Conservation (phyloP, 2,329 filamentous ascomycete species). For the Pyrenophora seminiperda region DNA sequence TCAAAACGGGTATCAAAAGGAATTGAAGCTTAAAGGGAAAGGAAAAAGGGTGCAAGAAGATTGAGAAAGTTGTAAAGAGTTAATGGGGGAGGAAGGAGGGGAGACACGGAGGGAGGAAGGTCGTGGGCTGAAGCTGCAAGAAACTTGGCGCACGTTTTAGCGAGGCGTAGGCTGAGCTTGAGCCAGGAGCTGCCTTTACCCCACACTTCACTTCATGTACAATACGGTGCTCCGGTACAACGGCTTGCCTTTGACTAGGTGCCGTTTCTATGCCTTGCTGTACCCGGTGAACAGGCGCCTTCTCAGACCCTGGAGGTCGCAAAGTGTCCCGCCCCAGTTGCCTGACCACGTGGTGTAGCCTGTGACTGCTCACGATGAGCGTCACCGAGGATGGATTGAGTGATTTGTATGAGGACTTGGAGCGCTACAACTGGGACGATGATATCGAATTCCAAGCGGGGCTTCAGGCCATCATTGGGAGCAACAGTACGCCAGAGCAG, state of each 20-base stretch:
- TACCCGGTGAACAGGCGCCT: not conserved
- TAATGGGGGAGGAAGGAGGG: slow-evolving; percentile 16
- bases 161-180: slow-evolving; percentile 23
- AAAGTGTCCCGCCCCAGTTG: not conserved
- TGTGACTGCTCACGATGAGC: slow-evolving; percentile 29
- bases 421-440: slow-evolving; percentile 69
- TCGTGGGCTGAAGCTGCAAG: slow-evolving; percentile 24
- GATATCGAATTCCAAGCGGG: slow-evolving; percentile 73
- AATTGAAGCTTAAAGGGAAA: slow-evolving; percentile 27
- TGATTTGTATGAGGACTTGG: slow-evolving; percentile 63
- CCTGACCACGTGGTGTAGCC: not conserved
- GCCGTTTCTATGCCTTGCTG: slow-evolving; percentile 1
- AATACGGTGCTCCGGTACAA: not conserved
- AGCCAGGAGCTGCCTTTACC: slow-evolving; percentile 25
- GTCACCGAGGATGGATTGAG: slow-evolving; percentile 30
- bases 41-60: slow-evolving; percentile 29
- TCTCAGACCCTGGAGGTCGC: slow-evolving; percentile 10
- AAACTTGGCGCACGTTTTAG: slow-evolving; percentile 28
- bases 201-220: slow-evolving; percentile 24
- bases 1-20: slow-evolving; percentile 32
- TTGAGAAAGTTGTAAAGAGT: slow-evolving; percentile 23
- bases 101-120: slow-evolving; percentile 19
- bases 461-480: slow-evolving; percentile 67
- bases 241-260: not conserved
- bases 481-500: slow-evolving; percentile 60